These are phyloP conservation scores for Tuber melanosporum DNA, from an alignment of 495 filamentous ascomycete species.

Conservation along the genomic window DNA sequence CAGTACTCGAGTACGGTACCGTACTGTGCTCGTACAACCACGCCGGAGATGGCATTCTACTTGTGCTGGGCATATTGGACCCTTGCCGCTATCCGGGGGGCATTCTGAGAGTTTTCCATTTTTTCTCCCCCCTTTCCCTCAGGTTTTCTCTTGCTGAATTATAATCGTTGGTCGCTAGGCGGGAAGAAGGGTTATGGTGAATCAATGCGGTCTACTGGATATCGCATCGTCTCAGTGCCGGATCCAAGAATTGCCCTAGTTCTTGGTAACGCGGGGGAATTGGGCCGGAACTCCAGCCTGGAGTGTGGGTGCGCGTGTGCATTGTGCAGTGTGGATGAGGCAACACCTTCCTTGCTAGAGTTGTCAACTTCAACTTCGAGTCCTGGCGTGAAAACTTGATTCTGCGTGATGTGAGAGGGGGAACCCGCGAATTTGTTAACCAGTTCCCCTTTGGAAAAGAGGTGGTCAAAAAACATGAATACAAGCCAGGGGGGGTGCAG, in stretches of 20 bases:
- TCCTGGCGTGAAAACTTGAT: neutral
- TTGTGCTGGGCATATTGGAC: neutral
- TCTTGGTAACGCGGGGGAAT: neutral
- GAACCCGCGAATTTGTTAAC: neutral
- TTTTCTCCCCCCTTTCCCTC: neutral
- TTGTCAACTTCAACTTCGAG: neutral
- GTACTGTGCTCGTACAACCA: neutral
- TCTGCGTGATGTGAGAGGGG: neutral
- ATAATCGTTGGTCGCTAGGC: neutral
- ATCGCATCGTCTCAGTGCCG: neutral
- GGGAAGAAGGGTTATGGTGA: neutral
- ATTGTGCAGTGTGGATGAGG: neutral
- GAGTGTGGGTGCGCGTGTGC: neutral
- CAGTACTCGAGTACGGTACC: too few species aligned
- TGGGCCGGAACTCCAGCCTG: neutral
- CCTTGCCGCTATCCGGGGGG: neutral
- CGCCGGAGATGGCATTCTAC: neutral
- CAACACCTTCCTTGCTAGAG: neutral
- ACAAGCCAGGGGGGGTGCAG: neutral
- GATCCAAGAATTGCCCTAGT: neutral
- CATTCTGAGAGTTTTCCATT: neutral
- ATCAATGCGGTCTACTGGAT: neutral
- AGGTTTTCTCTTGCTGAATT: neutral
- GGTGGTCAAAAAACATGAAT: conserved; percentile 1
- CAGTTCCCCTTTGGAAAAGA: neutral